These are phyloP conservation scores for Pezicula carpinea DNA, from an alignment of 2,329 filamentous ascomycete species.

Conservation along the genomic window DNA sequence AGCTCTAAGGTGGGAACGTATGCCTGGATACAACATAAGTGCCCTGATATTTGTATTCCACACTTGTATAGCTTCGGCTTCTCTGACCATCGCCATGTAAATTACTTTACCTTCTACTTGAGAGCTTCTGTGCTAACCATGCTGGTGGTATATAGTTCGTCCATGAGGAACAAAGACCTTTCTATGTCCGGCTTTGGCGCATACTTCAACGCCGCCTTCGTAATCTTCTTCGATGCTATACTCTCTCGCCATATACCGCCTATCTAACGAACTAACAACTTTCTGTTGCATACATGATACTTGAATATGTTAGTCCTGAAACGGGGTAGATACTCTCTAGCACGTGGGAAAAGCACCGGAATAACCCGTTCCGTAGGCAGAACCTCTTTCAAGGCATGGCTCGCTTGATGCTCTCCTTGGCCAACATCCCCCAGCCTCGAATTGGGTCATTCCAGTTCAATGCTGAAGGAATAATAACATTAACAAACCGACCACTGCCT, in stretches of 20 bases:
- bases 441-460: slow-evolving; percentile 22
- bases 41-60: slow-evolving; percentile 25
- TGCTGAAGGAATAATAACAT: slow-evolving; percentile 27
- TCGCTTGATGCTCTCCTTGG: slow-evolving; percentile 21
- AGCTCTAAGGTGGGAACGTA: slow-evolving; percentile 30
- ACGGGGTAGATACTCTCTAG: slow-evolving; percentile 26
- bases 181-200: slow-evolving; percentile 14
- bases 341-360: slow-evolving; percentile 17
- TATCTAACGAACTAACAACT: slow-evolving; percentile 4
- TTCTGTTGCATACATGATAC: slow-evolving; percentile 15
- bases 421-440: slow-evolving; percentile 15
- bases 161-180: slow-evolving; percentile 12
- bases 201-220: slow-evolving; percentile 10
- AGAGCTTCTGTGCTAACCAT: slow-evolving; percentile 6
- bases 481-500: slow-evolving; percentile 29
- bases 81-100: slow-evolving; percentile 17
- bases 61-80: slow-evolving; percentile 25
- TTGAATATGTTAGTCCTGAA: slow-evolving; percentile 13
- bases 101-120: slow-evolving; percentile 4
- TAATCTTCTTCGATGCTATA: slow-evolving; percentile 10
- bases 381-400: slow-evolving; percentile 29
- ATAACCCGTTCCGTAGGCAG: slow-evolving; percentile 15
- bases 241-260: slow-evolving; percentile 11
- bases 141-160: slow-evolving; percentile 12
- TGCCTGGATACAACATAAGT: slow-evolving; percentile 29